Evolutionary conservation across 805 yeast genomes (phyloP).

Genomic region (Ogataea ramenticola): DNA sequence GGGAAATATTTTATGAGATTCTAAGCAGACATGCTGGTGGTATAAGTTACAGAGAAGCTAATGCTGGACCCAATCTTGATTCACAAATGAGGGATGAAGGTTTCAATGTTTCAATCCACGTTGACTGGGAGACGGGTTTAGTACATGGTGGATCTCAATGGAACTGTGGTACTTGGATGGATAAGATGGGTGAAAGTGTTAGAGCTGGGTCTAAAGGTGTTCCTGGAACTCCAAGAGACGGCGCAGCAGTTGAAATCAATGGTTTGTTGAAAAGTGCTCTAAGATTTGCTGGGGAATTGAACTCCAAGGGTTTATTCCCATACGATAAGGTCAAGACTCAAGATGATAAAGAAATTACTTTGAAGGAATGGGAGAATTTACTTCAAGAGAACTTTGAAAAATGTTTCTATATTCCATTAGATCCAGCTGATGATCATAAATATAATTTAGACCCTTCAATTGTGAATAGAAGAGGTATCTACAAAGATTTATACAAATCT

Average conservation of each 20-base stretch:
- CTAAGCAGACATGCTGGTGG: constrained; percentile 86
- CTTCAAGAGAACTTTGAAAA: constrained; percentile 71
- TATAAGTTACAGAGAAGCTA: constrained; percentile 83
- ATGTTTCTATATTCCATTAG: constrained; percentile 67
- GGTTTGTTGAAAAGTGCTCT: constrained; percentile 81
- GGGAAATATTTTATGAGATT: constrained; percentile 77
- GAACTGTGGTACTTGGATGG: constrained; percentile 99
- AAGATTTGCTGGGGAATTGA: constrained; percentile 65
- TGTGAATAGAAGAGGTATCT: constrained; percentile 87
- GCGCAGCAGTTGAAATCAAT: constrained; percentile 89
- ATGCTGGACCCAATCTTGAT: constrained; percentile 85
- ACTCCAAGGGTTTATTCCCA: constrained; percentile 47
- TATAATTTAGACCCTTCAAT: constrained; percentile 57
- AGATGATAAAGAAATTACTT: constrained; percentile 49
- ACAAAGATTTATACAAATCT: constrained; percentile 75
- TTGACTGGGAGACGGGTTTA: constrained; percentile 88
- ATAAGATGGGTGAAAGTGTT: constrained; percentile 94
- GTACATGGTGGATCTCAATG: constrained; percentile 85
- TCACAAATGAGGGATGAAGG: constrained; percentile 92
- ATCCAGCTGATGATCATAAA: constrained; percentile 50
- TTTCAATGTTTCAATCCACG: constrained; percentile 70
- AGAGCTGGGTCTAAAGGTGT: constrained; percentile 80
- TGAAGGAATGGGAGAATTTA: constrained; percentile 66
- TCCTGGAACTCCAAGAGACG: constrained; percentile 98
- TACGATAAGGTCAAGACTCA: constrained; percentile 49